phyloP scores from a whole-genome alignment of 805 yeast genomes.

The Isabelozyma gotoi region DNA sequence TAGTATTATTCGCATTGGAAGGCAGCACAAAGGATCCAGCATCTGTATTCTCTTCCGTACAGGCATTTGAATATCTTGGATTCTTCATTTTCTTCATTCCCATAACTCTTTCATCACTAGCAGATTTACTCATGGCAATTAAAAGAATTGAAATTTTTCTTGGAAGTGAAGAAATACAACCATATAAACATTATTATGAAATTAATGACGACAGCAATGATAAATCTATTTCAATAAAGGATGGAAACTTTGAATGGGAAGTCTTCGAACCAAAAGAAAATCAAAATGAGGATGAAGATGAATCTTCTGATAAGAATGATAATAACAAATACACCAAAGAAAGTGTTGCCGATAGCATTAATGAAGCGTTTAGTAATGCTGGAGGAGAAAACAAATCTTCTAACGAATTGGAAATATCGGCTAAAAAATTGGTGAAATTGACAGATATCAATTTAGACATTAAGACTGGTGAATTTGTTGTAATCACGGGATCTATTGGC shows the following conservation, averaged over 20 bases:
- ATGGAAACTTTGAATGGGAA: slow-evolving; percentile 73
- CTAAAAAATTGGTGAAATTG: slow-evolving; percentile 23
- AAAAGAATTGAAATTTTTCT: slow-evolving; percentile 52
- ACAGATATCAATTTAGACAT: slow-evolving; percentile 51
- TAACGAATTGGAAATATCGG: slow-evolving; percentile 62
- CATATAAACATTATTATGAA: neutral
- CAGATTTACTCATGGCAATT: slow-evolving; percentile 63
- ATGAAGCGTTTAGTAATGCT: slow-evolving; percentile 34
- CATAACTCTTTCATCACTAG: slow-evolving; percentile 56
- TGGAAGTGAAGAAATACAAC: slow-evolving; percentile 21
- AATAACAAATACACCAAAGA: too few relatives aligned
- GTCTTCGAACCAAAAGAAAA: slow-evolving; percentile 16
- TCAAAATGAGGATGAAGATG: slow-evolving; percentile 9
- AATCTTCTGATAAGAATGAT: slow-evolving; percentile 23
- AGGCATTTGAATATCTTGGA: slow-evolving; percentile 61
- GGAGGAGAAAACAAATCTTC: slow-evolving; percentile 51
- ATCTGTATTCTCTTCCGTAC: slow-evolving; percentile 61
- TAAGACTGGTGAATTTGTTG: slow-evolving; percentile 66
- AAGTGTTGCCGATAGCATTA: slow-evolving; percentile 4
- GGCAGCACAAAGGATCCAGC: slow-evolving; percentile 45
- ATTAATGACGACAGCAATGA: slow-evolving; percentile 1
- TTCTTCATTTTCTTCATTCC: slow-evolving; percentile 64
- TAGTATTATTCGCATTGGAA: slow-evolving; percentile 27
- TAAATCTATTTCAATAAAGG: slow-evolving; percentile 44
- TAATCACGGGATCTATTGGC: slow-evolving; percentile 79